Base-by-base conservation (phyloP, 306 rosid genomes). In the Biancaea sappan region DNA sequence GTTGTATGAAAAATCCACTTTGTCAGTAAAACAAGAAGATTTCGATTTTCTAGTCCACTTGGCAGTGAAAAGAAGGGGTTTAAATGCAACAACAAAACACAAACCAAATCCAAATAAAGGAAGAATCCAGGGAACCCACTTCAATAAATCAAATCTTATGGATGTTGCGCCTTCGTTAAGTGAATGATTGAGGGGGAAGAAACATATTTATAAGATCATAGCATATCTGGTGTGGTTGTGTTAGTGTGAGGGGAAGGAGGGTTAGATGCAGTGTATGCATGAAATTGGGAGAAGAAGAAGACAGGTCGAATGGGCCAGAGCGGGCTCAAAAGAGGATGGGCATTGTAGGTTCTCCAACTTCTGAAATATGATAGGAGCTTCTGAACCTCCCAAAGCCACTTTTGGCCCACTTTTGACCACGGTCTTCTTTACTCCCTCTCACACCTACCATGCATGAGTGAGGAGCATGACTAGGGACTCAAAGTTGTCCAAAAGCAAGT, bases 131-230 rank as follows among this genome's bases (percentile, higher is more conserved):
- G 83, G 88, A 78, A 73, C 86, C 89, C 92, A 85, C 89, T 57
- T 69, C 31, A 54, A 69, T 28, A 77, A 79, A 73, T 82, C 47
- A 88, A 80, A 91, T 94, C 91, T 78, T 24, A 72, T 83, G 91
- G 93, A 94, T 84, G 91, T 81, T 88, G 97, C 90, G 96, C 81
- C 89, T 84, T 90, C 96, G 83, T 87, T 77, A 56, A 80, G 77
- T 78, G 93, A 79, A 91, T 90, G 98, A 91, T 88, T 88, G 88
- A 79, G 56, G 59, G 12, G 51, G 46, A 34, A 60, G n/a, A 60
- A 14, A 57, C 51, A 40, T 66, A 50, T 53, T 44, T 14, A 43
- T 53, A 72, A 51, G 71, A 66, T 52, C 70, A 60, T 56, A 72
- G 15, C n/a, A 47, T 66, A 65, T 79, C 57, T 78, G 71, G 77